A percentile compares a stretch with the other conserved stretches of the same genome.
Evolutionary conservation across 345 rosid species (phyloP).

Genomic region (Citrus unshiu): DNA sequence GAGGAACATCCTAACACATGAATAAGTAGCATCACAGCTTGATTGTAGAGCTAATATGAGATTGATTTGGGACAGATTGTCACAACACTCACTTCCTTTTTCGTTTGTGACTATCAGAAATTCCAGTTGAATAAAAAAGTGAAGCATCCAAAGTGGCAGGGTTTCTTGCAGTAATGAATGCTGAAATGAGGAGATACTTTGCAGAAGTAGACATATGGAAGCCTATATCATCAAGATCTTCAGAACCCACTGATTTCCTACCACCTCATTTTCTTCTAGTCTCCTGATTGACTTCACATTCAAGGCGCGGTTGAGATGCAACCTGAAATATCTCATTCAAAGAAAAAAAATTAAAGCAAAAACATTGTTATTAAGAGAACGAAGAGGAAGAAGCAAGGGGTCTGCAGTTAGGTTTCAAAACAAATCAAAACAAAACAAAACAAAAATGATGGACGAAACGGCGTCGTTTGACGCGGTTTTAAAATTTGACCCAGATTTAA

Average conservation of each 20-base stretch:
- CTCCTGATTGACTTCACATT: conserved; percentile 39
- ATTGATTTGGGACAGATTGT: neutral
- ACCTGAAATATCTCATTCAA: conserved; percentile 68
- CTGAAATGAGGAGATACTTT: conserved; percentile 85
- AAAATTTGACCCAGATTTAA: rapidly evolving
- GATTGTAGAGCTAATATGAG: neutral
- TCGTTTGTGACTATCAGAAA: conserved; percentile 60
- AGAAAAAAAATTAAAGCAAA: neutral
- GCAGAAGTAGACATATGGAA: conserved; percentile 81
- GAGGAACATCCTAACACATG: neutral
- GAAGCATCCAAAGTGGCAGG: conserved; percentile 95
- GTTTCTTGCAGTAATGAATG: conserved; percentile 90
- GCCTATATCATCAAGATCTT: conserved; percentile 46
- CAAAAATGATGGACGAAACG: too few species aligned
- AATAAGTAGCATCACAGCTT: neutral
- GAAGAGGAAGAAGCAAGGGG: too few species aligned
- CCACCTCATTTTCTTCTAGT: conserved; percentile 28
- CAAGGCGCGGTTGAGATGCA: conserved; percentile 33
- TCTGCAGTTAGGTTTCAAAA: too few species aligned
- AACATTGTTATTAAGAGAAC: too few species aligned
- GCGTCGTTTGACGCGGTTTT: rapidly evolving
- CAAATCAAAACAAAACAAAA: too few species aligned
- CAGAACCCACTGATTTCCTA: conserved; percentile 28
- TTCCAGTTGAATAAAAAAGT: conserved; percentile 80
- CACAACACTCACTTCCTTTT: conserved; percentile 69